Evolutionary conservation across 2,329 filamentous ascomycete genomes (phyloP).

Genomic region (Arthroderma uncinatum): DNA sequence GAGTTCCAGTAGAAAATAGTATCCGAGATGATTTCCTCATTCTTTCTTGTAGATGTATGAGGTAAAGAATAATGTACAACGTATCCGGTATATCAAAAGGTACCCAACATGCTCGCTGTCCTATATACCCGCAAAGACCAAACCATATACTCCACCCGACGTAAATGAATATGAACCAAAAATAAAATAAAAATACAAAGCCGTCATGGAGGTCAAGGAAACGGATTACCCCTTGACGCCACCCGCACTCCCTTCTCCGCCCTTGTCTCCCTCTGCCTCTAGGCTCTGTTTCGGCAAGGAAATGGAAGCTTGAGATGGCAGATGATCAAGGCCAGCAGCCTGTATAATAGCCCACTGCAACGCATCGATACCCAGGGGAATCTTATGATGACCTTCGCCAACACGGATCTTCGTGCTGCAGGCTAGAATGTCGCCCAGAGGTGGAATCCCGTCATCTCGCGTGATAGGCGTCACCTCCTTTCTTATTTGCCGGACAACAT

Average conservation of each 20-base stretch:
- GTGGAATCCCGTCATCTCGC: constrained; percentile 30
- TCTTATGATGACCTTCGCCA: constrained; percentile 33
- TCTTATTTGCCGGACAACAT: neutral
- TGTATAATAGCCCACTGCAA: constrained; percentile 54
- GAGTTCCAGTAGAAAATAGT: neutral
- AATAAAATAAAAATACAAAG: too few relatives aligned
- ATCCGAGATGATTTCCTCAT: neutral
- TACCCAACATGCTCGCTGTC: too few relatives aligned
- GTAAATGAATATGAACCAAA: too few relatives aligned
- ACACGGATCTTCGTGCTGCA: constrained; percentile 44
- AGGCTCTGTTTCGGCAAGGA: neutral
- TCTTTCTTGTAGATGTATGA: too few relatives aligned
- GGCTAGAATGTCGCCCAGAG: constrained; percentile 50
- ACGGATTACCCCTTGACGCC: too few relatives aligned
- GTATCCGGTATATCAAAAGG: too few relatives aligned
- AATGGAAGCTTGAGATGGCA: neutral
- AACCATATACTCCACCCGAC: too few relatives aligned
- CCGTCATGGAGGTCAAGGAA: too few relatives aligned
- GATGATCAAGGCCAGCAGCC: constrained; percentile 46
- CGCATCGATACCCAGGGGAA: constrained; percentile 49
- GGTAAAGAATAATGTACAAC: too few relatives aligned
- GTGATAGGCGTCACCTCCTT: constrained; percentile 34
- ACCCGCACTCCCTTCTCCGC: too few relatives aligned
- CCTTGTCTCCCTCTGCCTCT: neutral
- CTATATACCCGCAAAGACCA: too few relatives aligned